Base-by-base conservation (phyloP, 306 rosid species). In the Pyrus bretschneideri region DNA sequence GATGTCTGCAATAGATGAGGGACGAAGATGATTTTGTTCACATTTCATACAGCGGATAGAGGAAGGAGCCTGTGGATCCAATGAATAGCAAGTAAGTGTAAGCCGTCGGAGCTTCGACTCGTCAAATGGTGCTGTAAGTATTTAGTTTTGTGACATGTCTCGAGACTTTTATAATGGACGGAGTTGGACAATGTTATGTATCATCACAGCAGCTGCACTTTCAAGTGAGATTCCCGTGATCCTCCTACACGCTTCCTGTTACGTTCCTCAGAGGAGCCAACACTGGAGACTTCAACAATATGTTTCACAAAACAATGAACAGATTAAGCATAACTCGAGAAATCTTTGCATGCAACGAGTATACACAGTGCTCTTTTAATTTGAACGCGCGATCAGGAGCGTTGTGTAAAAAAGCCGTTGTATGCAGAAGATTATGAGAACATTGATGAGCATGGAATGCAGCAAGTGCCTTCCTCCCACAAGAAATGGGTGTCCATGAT, bases 391-490 rank as follows among this genome's bases (percentile, higher is more conserved):
- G 9, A 35, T 35, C 9, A 6, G 40, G 40, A 35, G 40, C 8
- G 40, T 35, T 35, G 40, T 35, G 40, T 35, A 35, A 35, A 35
- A 35, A 35, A 6, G 9, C 40, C 9, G 40, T 35, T 35, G 40
- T 35, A 35, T 6, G 40, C 40, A 35, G 40, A 35, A 35, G 40
- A 35, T 35, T 35, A 35, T 35, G 40, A 35, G 40, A 35, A 35
- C 40, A 9, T 35, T 35, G 40, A 35, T 35, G 40, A 35, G 8
- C 9, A 35, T 35, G 89, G 89, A 29, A 85, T 80, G 86, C 89
- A 82, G 57, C 84, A 80, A 74, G 87, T 83, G 54, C 84, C 87
- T 72, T 72, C 84, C 30, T 79, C 81, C 84, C 79, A 83, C 49
- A 83, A 22, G 70, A 83, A 79, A 51, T 83, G 87, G 68, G 80